A percentile compares a stretch with the other conserved stretches of the same genome.
These are phyloP conservation scores for Dalbergia cultrata DNA, from an alignment of 306 rosid species.

Conservation along the genomic window DNA sequence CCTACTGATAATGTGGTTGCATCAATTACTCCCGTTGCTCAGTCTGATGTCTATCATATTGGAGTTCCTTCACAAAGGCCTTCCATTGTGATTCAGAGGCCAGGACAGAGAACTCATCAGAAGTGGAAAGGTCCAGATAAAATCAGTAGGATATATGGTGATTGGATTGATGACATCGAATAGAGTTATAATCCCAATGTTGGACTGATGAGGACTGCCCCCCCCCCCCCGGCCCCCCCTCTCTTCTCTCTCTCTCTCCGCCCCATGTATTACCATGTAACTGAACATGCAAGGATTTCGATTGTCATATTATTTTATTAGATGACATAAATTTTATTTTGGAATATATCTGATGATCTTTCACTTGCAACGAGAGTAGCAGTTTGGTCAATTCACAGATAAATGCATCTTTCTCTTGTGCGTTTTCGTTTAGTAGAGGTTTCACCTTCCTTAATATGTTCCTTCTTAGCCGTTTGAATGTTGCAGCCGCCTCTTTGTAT, in stretches of 20 bases:
- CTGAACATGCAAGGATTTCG: conserved; percentile 49
- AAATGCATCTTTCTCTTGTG: neutral
- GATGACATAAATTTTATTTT: neutral
- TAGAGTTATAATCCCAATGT: conserved; percentile 46
- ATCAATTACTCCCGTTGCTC: conserved; percentile 70
- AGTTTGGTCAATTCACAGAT: conserved; percentile 25
- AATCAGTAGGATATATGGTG: conserved; percentile 98
- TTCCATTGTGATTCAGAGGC: conserved; percentile 77
- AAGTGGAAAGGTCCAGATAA: conserved; percentile 99
- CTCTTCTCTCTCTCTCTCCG: no score
- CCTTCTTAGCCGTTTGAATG: conserved; percentile 24
- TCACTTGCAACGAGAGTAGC: conserved; percentile 38
- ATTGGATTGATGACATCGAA: conserved; percentile 96
- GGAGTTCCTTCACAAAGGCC: conserved; percentile 89
- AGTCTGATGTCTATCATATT: conserved; percentile 80
- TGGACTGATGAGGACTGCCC: conserved; percentile 28
- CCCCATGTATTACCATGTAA: neutral
- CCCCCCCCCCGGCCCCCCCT: no score
- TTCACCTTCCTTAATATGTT: conserved; percentile 4
- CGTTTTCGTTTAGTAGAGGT: conserved; percentile 17
- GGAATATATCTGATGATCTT: conserved; percentile 34
- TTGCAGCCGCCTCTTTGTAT: conserved; percentile 21
- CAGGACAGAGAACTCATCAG: conserved; percentile 90
- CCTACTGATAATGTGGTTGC: conserved; percentile 71
- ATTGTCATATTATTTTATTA: conserved; percentile 42